Conservation (phyloP, 2,329 filamentous ascomycete species). For the Phyllosticta paracitricarpa region DNA sequence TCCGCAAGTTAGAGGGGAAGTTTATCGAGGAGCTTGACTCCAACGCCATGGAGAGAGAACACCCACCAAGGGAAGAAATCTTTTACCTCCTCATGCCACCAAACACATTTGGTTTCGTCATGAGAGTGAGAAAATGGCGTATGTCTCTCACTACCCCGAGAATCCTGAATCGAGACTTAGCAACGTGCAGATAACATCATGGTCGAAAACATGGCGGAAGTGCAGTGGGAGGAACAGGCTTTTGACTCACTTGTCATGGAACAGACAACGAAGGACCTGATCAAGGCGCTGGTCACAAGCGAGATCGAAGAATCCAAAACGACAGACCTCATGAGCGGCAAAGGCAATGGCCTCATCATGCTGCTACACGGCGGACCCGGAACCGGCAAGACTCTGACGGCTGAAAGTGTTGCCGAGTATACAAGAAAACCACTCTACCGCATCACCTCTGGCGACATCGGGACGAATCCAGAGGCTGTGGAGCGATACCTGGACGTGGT, state of each 20-base stretch:
- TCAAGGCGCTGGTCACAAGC: constrained; percentile 19
- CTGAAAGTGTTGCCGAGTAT: constrained; percentile 20
- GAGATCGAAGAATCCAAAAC: constrained; percentile 13
- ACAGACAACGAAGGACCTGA: constrained; percentile 19
- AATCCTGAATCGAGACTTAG: not conserved
- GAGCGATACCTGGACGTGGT: constrained; percentile 39
- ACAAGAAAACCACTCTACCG: constrained; percentile 36
- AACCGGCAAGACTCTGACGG: constrained; percentile 10
- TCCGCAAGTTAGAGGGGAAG: not conserved
- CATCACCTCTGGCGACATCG: constrained; percentile 40
- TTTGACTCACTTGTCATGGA: constrained; percentile 22
- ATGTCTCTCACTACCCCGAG: not conserved
- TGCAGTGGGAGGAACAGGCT: constrained; percentile 21
- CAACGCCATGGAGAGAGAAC: not conserved
- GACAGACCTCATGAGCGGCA: constrained; percentile 23
- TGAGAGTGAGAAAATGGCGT: not conserved
- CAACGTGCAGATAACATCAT: constrained; percentile 11
- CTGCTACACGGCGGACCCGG: constrained; percentile 6
- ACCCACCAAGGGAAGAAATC: not conserved
- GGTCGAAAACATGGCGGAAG: constrained; percentile 19
- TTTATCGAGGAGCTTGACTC: not conserved
- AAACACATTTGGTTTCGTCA: not conserved
- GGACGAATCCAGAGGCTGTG: constrained; percentile 33
- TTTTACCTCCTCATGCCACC: not conserved
- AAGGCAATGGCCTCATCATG: constrained; percentile 15